Conservation (phyloP, 345 rosid genomes). For the Streptanthus diversifolius region DNA sequence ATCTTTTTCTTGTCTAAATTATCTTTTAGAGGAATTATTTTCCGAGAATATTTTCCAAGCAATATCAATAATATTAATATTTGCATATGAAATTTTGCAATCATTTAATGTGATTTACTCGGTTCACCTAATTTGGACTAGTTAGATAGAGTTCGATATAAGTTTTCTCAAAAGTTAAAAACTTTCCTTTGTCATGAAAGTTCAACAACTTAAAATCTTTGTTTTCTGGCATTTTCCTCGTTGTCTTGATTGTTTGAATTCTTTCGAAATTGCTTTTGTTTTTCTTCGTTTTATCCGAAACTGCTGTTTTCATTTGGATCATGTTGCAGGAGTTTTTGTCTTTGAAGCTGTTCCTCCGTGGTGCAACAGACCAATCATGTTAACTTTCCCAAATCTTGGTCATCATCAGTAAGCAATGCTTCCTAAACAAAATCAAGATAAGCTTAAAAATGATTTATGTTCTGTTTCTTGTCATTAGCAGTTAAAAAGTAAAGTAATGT, state of each 20-base stretch:
- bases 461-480: conserved; percentile 13
- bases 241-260: conserved; percentile 13
- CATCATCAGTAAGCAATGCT: conserved; percentile 4
- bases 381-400: neutral
- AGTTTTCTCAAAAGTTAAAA: conserved; percentile 7
- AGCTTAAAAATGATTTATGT: conserved; percentile 2
- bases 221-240: conserved; percentile 21
- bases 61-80: neutral
- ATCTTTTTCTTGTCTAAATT: neutral
- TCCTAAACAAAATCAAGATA: neutral
- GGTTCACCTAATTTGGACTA: conserved; percentile 14
- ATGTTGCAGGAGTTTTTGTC: conserved; percentile 3
- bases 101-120: conserved; percentile 2
- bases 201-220: conserved; percentile 34
- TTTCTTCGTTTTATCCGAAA: neutral
- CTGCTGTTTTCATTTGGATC: conserved; percentile 2
- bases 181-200: conserved; percentile 23
- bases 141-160: conserved; percentile 20
- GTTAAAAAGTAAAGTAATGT: conserved; percentile 56
- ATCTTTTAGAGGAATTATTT: neutral
- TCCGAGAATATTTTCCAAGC: neutral
- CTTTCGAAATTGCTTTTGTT: neutral
- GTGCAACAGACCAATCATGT: conserved; percentile 15
- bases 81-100: neutral
- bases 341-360: neutral